A percentile compares a stretch with the other conserved stretches of the same genome.
Conservation (phyloP, 2,329 filamentous ascomycete genomes). For the Drechslerella dactyloides region DNA sequence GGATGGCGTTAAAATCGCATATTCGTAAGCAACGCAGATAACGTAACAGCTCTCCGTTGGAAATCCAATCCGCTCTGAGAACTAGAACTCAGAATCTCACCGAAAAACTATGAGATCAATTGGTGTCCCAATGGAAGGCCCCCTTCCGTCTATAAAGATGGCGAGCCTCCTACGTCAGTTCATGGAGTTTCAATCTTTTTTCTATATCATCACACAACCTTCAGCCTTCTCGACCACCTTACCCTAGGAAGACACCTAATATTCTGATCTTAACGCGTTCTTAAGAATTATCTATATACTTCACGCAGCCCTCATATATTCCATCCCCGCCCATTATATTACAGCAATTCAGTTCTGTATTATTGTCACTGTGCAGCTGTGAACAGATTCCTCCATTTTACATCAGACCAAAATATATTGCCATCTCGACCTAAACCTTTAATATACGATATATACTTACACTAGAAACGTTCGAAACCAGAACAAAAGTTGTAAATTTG, state of each 20-base stretch:
- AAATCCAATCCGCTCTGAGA: slow-evolving; percentile 25
- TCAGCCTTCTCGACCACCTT: background rate
- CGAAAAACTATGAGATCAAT: slow-evolving; percentile 1
- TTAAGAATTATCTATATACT: too few species aligned
- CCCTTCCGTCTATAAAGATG: slow-evolving; percentile 27
- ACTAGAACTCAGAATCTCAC: slow-evolving; percentile 11
- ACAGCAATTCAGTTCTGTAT: background rate
- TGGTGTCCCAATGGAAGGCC: too few species aligned
- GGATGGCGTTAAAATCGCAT: background rate
- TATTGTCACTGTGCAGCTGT: background rate
- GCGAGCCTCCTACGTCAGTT: slow-evolving; percentile 16
- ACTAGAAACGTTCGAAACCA: background rate
- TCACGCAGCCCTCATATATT: background rate
- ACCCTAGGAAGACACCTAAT: too few species aligned
- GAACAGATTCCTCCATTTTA: background rate
- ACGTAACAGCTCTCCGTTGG: slow-evolving; percentile 17
- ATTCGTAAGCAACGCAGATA: slow-evolving; percentile 32
- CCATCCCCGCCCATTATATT: background rate
- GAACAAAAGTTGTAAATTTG: background rate
- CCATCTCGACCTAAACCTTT: background rate
- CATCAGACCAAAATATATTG: background rate
- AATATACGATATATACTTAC: background rate
- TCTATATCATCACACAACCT: background rate
- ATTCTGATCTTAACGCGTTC: too few species aligned
- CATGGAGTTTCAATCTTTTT: slow-evolving; percentile 6